phyloP scores from a whole-genome alignment of 129 eudicot genomes.

The Pulicaria dysenterica region DNA sequence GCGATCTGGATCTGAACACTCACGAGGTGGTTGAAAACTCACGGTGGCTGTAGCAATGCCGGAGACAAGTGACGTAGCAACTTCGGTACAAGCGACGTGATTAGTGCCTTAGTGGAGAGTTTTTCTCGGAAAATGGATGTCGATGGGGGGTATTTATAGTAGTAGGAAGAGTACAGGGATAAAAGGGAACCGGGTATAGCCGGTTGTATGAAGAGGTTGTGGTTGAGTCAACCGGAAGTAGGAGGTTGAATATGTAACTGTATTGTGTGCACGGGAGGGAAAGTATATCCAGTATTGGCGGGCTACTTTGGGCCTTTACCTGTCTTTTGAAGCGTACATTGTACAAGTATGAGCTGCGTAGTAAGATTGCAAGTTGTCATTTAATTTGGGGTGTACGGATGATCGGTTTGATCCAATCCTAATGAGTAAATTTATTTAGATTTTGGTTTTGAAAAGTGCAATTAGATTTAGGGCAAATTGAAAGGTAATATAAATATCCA shows the following conservation, averaged over 20 bases:
- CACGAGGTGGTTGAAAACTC: no score
- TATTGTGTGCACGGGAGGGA: constrained; percentile 35
- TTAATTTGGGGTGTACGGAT: no score
- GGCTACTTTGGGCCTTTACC: constrained; percentile 34
- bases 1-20: no score
- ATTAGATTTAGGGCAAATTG: no score
- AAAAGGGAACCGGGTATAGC: constrained; percentile 30
- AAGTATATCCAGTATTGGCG: constrained; percentile 38
- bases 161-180: constrained; percentile 11
- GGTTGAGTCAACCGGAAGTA: constrained; percentile 27
- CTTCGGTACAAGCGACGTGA: constrained; percentile 14
- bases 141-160: constrained; percentile 25
- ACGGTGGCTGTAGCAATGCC: neutral
- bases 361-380: neutral
- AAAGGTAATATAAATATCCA: no score
- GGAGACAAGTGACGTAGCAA: constrained; percentile 30
- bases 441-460: no score
- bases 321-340: constrained; percentile 9
- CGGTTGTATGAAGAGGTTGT: constrained; percentile 14
- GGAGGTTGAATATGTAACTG: constrained; percentile 27
- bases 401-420: no score
- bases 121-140: constrained; percentile 23
- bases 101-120: constrained; percentile 37
- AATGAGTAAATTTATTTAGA: no score
- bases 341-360: constrained; percentile 13